A percentile compares a stretch with the other conserved stretches of the same genome.
Conservation (phyloP, 305 asterid species). For the Solanum hybrid region DNA sequence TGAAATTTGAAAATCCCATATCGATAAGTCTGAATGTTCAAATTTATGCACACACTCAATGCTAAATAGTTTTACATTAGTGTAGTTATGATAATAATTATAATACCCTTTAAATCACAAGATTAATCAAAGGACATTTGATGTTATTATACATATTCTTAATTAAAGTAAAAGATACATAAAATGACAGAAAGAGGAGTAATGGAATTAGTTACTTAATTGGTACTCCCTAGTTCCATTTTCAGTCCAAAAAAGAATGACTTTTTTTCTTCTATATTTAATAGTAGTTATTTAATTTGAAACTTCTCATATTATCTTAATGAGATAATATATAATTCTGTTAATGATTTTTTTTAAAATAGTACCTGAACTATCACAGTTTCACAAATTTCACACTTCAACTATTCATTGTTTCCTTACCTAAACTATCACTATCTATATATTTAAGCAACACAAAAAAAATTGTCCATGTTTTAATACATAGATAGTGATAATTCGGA, state of each 20-base stretch:
- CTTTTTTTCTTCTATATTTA: not conserved
- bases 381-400: not conserved
- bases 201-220: not conserved
- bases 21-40: not conserved
- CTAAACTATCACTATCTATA: not conserved
- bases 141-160: not conserved
- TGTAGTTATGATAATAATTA: not conserved
- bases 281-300: not conserved
- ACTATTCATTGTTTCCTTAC: not conserved
- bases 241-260: not conserved
- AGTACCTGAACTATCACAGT: not conserved
- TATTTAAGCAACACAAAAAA: too few relatives aligned
- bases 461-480: not conserved
- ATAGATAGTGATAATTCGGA: not conserved
- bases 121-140: not conserved
- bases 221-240: not conserved
- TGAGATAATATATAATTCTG: not conserved
- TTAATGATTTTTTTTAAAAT: not conserved
- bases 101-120: not conserved
- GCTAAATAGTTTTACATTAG: not conserved
- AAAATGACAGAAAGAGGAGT: not conserved
- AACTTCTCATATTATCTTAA: not conserved
- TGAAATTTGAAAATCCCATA: not conserved
- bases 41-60: not conserved
- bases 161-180: not conserved